Evolutionary conservation across 805 yeast genomes (phyloP), one percentile per base, ranked within the genome.

Genomic region (Saturnispora hagleri): DNA sequence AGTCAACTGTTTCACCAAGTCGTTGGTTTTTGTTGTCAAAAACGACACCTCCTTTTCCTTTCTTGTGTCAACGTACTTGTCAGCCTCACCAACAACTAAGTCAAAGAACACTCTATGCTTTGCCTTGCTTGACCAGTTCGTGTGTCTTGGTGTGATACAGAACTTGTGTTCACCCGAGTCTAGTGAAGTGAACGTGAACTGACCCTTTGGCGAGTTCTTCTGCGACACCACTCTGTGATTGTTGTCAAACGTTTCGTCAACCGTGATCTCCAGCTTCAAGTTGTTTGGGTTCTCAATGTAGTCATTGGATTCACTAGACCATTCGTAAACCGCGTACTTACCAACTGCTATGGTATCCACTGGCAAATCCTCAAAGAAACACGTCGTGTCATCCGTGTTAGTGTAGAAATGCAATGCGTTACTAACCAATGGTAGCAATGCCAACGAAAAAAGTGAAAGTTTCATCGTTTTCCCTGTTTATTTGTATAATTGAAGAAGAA

Each of bases 321-420:
- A 74, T 60, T 85, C 89, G 64, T 76, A 76, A 3, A 87, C 86
- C 58, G 84, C 84, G 58, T 86, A 80, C 61, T 76, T 75, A 51
- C 91, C 96, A 52, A 86, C 86, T 22, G 90, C 84, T 53, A 91
- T 75, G n/a, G 95, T 80, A 58, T 82, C 86, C 57, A 76, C 73
- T 17, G 87, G 81, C 54, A 91, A 73, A 55, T 86, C 95, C 63
- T 90, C 93, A 61, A 71, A 84, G 66, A 91, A 91, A 69, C 98
- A 93, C 59, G 81, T 80, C 43, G 81, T 76, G 57, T 85, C 85
- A 33, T 84, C 89, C 1, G 90, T 84, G 12, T 79, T 79, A 50
- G 88, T 71, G 66, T 89, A 90, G 66, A 89, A 82, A 67, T 93
- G 96, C 53, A 90, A 72, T 0, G 81, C 88, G 47, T 18, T 38